Conservation (phyloP, 129 eudicot species). For the Glebionis coronaria region DNA sequence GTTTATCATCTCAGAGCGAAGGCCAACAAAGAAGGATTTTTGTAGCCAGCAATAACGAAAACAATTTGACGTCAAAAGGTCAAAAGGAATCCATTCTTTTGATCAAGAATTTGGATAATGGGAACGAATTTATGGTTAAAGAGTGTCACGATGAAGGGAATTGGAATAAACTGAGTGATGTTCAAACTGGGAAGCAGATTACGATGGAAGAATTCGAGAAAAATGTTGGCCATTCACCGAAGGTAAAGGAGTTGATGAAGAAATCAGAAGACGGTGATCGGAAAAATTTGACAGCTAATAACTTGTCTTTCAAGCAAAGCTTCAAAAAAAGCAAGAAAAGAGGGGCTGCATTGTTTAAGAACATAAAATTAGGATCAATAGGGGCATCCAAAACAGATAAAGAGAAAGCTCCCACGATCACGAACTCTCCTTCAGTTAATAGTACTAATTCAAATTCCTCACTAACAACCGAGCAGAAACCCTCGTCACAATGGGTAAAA, state of each 20-base stretch:
- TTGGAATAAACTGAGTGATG: constrained; percentile 36
- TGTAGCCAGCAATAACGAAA: constrained; percentile 2
- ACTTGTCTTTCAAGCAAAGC: constrained; percentile 25
- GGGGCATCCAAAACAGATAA: constrained; percentile 44
- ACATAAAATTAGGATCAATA: constrained; percentile 45
- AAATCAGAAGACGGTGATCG: constrained; percentile 19
- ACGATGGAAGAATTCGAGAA: constrained; percentile 42
- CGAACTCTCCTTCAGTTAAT: constrained; percentile 6
- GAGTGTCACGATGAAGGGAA: constrained; percentile 27
- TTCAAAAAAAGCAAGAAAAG: constrained; percentile 33
- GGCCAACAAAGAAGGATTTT: constrained; percentile 6
- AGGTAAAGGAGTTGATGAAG: constrained; percentile 29
- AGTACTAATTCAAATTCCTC: constrained; percentile 8
- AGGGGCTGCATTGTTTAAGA: constrained; percentile 35
- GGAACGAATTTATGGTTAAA: constrained; percentile 26
- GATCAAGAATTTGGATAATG: constrained; percentile 35
- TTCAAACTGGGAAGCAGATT: constrained; percentile 26
- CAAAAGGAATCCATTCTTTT: constrained; percentile 23
- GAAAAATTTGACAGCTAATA: constrained; percentile 21
- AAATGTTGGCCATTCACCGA: constrained; percentile 27
- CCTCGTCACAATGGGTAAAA: constrained; percentile 38
- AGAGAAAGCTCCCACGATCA: constrained; percentile 28
- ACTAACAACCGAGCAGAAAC: constrained; percentile 3
- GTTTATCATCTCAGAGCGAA: constrained; percentile 14
- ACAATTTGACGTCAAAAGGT: not conserved